Base-by-base conservation (phyloP, 441 rosid genomes). In the Jatropha podagrica region DNA sequence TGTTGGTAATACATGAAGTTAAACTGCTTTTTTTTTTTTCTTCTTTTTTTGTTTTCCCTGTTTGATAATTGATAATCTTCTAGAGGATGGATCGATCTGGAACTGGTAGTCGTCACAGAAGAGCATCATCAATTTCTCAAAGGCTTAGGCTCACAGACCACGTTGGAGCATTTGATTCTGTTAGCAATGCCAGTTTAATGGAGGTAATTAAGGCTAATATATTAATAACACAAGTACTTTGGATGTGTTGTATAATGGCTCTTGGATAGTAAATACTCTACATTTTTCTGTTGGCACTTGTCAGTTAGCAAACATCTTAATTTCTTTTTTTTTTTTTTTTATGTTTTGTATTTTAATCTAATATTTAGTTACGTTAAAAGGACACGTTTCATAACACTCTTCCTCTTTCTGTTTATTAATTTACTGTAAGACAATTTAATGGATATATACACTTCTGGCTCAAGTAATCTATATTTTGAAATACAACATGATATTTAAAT, bases 71-170 rank as follows among this genome's bases (percentile, higher is more conserved):
- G 72, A 61, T 17, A 74, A 75, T 23, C 4, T 81, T 80, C 73
- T 78, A 94, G 97, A 89, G 94, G 84, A 86, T 88, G 87, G 97
- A 91, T 76, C 88, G 89, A 74, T 91, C 97, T 67, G 97, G 97
- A 78, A 86, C 86, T 18, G 91, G 93, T 63, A 87, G 92, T 81
- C 92, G 89, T 55, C 92, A 87, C 61, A 88, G 93, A 89, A 88
- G 96, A 90, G 65, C 88, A 26, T 78, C 92, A 3, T 90, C 94
- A 44, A 78, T 80, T 77, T 84, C 86, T 59, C 94, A 89, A 52
- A 91, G 76, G 89, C 92, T 90, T 73, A 89, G 85, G 89, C 79
- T 86, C 71, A 78, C 84, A 52, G 98, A 91, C 68, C 81, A 82
- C 63, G 84, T 80, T 72, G 87, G 85, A 44, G 79, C 86, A 66